phyloP scores from a whole-genome alignment of 2,329 filamentous ascomycete species.

The Laburnicola sp. region DNA sequence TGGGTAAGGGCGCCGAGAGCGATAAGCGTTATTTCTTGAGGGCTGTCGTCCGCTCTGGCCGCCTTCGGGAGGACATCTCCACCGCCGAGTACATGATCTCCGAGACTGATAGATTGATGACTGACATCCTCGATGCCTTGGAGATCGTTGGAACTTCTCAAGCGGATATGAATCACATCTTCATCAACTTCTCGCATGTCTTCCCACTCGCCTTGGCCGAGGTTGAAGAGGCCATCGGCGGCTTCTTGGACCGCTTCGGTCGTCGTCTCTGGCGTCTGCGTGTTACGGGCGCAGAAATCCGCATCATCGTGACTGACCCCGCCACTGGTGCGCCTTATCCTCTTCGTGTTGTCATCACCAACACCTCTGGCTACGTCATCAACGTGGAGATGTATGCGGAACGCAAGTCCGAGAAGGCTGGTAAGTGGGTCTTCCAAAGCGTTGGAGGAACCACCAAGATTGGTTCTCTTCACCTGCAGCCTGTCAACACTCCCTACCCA shows the following conservation, averaged over 20 bases:
- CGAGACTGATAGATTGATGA: constrained; percentile 94
- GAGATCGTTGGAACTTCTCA: constrained; percentile 99
- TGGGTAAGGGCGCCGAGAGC: constrained; percentile 91
- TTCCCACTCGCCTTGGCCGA: constrained; percentile 89
- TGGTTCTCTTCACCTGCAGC: constrained; percentile 89
- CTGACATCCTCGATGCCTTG: constrained; percentile 93
- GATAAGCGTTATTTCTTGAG: constrained; percentile 99
- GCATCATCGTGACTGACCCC: constrained; percentile 95
- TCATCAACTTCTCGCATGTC: constrained; percentile 98
- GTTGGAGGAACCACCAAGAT: constrained; percentile 95
- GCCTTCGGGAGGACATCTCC: constrained; percentile 93
- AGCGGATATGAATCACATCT: constrained; percentile 99
- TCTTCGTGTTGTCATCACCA: constrained; percentile 93
- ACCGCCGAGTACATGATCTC: constrained; percentile 99
- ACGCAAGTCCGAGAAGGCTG: constrained; percentile 93
- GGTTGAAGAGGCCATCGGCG: constrained; percentile 89
- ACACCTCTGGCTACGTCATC: constrained; percentile 97
- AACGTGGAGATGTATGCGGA: constrained; percentile 97
- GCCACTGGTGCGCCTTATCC: constrained; percentile 82
- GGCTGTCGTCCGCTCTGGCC: constrained; percentile 89
- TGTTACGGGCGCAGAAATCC: constrained; percentile 96
- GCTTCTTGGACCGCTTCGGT: constrained; percentile 95
- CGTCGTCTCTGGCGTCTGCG: constrained; percentile 93
- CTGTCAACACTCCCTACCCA: constrained; percentile 88
- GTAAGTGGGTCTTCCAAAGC: constrained; percentile 96